phyloP scores from a whole-genome alignment of 1,284 basidiomycete species.

The Leucoagaricus sp. region DNA sequence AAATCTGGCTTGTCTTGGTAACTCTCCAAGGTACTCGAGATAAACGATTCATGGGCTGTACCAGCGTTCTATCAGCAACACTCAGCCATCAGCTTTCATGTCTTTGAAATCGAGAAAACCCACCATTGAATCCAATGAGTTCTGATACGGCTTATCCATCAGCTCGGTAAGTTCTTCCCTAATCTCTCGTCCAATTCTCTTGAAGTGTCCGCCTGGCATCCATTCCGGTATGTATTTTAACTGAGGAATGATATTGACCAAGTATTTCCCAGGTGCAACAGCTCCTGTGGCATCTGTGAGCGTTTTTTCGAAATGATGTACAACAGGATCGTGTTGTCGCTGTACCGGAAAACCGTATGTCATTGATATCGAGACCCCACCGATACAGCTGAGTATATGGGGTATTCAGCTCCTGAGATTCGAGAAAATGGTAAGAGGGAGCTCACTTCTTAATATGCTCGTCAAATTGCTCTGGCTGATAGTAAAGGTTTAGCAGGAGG shows the following conservation, averaged over 20 bases:
- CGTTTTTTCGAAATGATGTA: neutral
- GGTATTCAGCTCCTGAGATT: neutral
- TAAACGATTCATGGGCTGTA: too few species aligned
- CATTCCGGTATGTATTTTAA: slow-evolving; percentile 15
- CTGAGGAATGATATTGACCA: slow-evolving; percentile 11
- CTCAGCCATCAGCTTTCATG: too few species aligned
- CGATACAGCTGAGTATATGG: too few species aligned
- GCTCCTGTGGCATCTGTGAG: neutral
- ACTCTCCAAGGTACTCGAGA: too few species aligned
- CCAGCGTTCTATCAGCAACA: too few species aligned
- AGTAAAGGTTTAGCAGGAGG: slow-evolving; percentile 13
- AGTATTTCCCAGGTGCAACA: slow-evolving; percentile 3
- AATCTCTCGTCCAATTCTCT: neutral
- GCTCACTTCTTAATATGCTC: neutral
- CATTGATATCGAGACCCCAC: neutral
- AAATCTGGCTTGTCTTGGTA: too few species aligned
- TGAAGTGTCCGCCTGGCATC: slow-evolving; percentile 15
- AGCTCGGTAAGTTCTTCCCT: neutral
- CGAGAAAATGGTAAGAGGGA: too few species aligned
- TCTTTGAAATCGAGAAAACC: too few species aligned
- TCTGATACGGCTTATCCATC: neutral
- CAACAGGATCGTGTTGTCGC: neutral
- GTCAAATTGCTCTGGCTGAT: neutral
- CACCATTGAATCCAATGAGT: neutral
- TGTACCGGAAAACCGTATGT: slow-evolving; percentile 1